Evolutionary conservation across 2,329 filamentous ascomycete species (phyloP).

Genomic region (Alternaria panax): DNA sequence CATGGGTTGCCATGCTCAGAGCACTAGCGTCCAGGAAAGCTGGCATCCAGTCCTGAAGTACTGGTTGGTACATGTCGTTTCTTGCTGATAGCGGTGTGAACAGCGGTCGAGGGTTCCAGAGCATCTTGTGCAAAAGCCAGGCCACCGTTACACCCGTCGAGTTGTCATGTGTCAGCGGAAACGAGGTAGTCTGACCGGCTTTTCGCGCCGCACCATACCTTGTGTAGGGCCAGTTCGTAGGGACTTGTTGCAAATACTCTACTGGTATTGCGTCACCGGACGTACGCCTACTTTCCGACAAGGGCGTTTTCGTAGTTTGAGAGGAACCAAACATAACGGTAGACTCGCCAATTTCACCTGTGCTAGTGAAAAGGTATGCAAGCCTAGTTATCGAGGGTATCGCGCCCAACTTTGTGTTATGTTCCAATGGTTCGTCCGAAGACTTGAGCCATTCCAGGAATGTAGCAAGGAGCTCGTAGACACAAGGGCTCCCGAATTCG

Average conservation of each 20-base stretch:
- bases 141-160: constrained; percentile 6
- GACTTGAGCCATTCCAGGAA: constrained; percentile 4
- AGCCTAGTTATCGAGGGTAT: neutral
- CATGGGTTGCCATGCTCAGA: neutral
- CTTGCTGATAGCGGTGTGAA: constrained; percentile 1
- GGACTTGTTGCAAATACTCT: constrained; percentile 16
- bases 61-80: neutral
- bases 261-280: neutral
- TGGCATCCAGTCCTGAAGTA: constrained; percentile 3
- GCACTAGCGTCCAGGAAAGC: neutral
- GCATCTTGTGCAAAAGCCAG: constrained; percentile 9
- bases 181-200: neutral
- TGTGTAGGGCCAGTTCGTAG: constrained; percentile 21
- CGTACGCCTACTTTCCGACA: neutral
- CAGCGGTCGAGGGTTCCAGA: constrained; percentile 12
- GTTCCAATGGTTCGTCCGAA: neutral
- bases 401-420: neutral
- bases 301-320: neutral
- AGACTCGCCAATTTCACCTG: neutral
- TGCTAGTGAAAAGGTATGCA: neutral
- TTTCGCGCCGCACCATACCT: neutral
- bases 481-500: neutral
- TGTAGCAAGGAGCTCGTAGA: constrained; percentile 1
- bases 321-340: neutral
- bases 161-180: neutral